Percentiles rank a stretch among this genome's conserved stretches.
Evolutionary conservation across 108 stramenopile species (phyloP).

Genomic region (Fragilaria crotonensis): DNA sequence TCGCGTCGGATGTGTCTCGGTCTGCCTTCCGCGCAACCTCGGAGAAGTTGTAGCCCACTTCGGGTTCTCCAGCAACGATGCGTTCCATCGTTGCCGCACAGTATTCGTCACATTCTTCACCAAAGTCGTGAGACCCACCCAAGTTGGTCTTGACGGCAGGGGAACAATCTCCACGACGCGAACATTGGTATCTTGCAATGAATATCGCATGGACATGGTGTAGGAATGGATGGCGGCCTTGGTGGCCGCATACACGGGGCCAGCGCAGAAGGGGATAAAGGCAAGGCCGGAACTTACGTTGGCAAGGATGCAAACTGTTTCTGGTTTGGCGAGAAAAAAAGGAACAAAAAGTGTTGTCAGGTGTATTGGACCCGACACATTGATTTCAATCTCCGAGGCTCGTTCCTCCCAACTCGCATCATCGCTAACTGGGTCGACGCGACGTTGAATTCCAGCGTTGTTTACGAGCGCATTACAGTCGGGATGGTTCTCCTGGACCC

Average conservation of each 20-base stretch:
- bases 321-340: no score
- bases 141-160: conserved; percentile 16
- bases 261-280: conserved; percentile 8
- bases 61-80: conserved; percentile 8
- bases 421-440: no score
- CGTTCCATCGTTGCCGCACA: neutral
- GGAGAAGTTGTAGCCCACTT: conserved; percentile 12
- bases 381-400: no score
- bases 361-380: no score
- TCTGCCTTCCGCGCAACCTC: conserved; percentile 9
- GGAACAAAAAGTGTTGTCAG: no score
- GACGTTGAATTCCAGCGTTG: no score
- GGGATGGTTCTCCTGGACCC: no score
- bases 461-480: no score
- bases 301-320: no score
- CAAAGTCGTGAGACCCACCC: conserved; percentile 16
- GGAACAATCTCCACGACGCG: conserved; percentile 13
- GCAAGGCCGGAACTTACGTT: conserved; percentile 10
- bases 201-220: conserved; percentile 12
- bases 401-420: no score
- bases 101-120: conserved; percentile 11
- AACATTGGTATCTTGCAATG: conserved; percentile 9
- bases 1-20: conserved; percentile 2
- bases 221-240: conserved; percentile 12
- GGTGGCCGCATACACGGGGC: conserved; percentile 10